phyloP scores from a whole-genome alignment of 164 flowering plant genomes.

The Aristolochia californica region DNA sequence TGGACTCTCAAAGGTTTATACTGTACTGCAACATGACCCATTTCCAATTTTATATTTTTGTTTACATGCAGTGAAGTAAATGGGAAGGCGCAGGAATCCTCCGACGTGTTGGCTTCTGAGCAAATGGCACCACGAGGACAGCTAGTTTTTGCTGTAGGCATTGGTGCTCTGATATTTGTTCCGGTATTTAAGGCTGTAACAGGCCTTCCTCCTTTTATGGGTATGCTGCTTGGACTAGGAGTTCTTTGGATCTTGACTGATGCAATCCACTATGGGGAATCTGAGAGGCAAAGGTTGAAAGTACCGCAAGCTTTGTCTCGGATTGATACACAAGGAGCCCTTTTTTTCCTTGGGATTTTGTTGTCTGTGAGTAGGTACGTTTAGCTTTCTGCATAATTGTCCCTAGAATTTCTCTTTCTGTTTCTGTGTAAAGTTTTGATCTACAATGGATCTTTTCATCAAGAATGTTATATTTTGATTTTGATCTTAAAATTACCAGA shows the following conservation, averaged over 20 bases:
- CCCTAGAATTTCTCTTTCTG: neutral
- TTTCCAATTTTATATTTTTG: neutral
- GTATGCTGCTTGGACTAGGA: constrained; percentile 92
- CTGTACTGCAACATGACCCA: too few species aligned
- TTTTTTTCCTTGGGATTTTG: constrained; percentile 95
- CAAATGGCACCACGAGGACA: constrained; percentile 96
- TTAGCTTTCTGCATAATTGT: neutral
- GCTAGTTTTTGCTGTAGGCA: constrained; percentile 82
- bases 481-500: neutral
- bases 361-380: constrained; percentile 86
- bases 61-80: constrained; percentile 67
- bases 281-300: constrained; percentile 72
- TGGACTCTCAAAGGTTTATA: too few species aligned
- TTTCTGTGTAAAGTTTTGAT: too few species aligned
- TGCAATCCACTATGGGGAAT: constrained; percentile 97
- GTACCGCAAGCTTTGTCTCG: constrained; percentile 97
- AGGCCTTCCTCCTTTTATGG: constrained; percentile 94
- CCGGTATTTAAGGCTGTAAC: constrained; percentile 94
- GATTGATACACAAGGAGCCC: constrained; percentile 92
- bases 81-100: constrained; percentile 59
- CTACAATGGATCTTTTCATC: neutral
- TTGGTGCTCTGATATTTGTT: constrained; percentile 88
- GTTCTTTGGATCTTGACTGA: constrained; percentile 96
- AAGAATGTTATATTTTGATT: too few species aligned
- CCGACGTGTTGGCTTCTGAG: constrained; percentile 73